Percentiles rank a stretch among this genome's conserved stretches.
phyloP scores from a whole-genome alignment of 495 filamentous ascomycete genomes.

The Lepidopterella palustris region DNA sequence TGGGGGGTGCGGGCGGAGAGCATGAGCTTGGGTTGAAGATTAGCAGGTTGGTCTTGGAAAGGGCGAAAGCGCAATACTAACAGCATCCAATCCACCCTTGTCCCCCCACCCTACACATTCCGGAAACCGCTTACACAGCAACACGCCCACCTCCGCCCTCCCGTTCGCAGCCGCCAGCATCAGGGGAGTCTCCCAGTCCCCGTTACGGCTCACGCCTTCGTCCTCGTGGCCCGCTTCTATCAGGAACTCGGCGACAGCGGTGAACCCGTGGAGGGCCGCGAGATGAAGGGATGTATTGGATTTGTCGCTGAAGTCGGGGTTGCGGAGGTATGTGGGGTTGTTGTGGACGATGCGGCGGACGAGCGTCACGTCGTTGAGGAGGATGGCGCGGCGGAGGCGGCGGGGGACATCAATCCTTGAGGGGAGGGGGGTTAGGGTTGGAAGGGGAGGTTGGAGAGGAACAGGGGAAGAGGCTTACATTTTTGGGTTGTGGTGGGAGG shows the following conservation, averaged over 20 bases:
- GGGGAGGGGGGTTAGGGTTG: no score
- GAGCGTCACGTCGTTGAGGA: constrained; percentile 61
- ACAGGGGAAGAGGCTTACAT: no score
- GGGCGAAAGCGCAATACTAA: constrained; percentile 17
- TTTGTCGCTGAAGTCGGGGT: constrained; percentile 56
- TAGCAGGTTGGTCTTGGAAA: not conserved
- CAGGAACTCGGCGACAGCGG: constrained; percentile 51
- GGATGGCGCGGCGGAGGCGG: constrained; percentile 53
- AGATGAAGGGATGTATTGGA: constrained; percentile 73
- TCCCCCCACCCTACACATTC: constrained; percentile 30
- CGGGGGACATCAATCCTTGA: constrained; percentile 38
- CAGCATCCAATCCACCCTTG: constrained; percentile 42
- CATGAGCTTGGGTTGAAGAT: constrained; percentile 24
- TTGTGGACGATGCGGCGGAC: constrained; percentile 66
- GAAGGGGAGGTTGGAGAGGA: no score
- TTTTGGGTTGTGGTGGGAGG: no score
- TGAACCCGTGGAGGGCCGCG: constrained; percentile 60
- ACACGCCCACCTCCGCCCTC: constrained; percentile 53
- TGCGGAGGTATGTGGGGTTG: constrained; percentile 60
- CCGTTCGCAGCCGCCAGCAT: constrained; percentile 47
- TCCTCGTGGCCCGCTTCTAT: constrained; percentile 40
- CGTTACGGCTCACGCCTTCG: constrained; percentile 58
- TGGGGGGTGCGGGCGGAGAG: constrained; percentile 26
- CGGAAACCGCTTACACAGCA: constrained; percentile 46
- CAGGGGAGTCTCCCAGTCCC: constrained; percentile 63